Conservation (phyloP, 1,139 yeast genomes). For the Pichia inconspicua region DNA sequence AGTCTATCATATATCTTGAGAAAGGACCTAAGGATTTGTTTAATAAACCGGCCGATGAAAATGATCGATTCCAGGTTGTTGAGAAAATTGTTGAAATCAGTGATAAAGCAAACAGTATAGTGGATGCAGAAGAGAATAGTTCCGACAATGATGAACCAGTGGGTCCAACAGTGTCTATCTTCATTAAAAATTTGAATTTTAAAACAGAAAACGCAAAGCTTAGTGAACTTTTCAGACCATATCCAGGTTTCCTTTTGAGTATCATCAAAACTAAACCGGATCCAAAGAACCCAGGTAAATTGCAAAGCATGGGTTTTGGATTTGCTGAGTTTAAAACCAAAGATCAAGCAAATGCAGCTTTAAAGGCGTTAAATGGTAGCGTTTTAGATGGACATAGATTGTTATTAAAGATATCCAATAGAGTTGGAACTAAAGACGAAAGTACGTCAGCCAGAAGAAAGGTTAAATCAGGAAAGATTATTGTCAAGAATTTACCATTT, state of each 20-base stretch:
- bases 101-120: slow-evolving; percentile 35
- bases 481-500: slow-evolving; percentile 94
- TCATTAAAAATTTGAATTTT: slow-evolving; percentile 88
- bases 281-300: slow-evolving; percentile 57
- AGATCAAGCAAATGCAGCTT: slow-evolving; percentile 73
- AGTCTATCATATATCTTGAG: slow-evolving; percentile 79
- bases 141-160: slow-evolving; percentile 29
- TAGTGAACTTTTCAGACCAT: slow-evolving; percentile 52
- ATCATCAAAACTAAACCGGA: slow-evolving; percentile 86
- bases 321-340: slow-evolving; percentile 81
- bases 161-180: slow-evolving; percentile 78
- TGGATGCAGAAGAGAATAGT: slow-evolving; percentile 25
- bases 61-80: slow-evolving; percentile 27
- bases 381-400: slow-evolving; percentile 84
- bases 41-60: slow-evolving; percentile 44
- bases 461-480: slow-evolving; percentile 59
- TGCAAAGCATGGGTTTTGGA: slow-evolving; percentile 93
- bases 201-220: slow-evolving; percentile 58
- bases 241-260: slow-evolving; percentile 77
- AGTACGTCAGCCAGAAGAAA: slow-evolving; percentile 28
- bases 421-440: slow-evolving; percentile 35
- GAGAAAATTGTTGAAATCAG: slow-evolving; percentile 35
- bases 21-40: slow-evolving; percentile 88
- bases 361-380: slow-evolving; percentile 65
- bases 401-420: slow-evolving; percentile 80